A percentile compares a stretch with the other conserved stretches of the same genome.
Evolutionary conservation across 345 rosid species (phyloP).

Genomic region (Firmiana major): DNA sequence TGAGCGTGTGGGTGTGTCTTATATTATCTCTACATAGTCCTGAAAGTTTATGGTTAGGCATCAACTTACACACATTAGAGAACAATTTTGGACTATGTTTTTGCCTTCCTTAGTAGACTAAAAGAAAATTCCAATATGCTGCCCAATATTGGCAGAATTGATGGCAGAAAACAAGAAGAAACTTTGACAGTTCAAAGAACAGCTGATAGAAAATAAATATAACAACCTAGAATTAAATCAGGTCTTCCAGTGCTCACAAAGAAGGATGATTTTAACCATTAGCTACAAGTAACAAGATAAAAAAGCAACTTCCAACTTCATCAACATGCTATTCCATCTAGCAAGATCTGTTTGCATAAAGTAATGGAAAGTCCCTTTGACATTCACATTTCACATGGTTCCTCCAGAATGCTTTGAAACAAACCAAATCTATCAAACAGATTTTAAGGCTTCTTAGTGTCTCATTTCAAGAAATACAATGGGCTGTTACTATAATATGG

Average conservation of each 20-base stretch:
- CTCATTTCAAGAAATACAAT: neutral
- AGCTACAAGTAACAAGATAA: neutral
- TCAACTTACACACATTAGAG: neutral
- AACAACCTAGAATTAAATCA: neutral
- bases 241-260: neutral
- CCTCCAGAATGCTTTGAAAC: neutral
- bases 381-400: neutral
- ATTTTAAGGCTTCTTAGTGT: neutral
- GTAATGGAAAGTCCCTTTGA: neutral
- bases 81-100: neutral
- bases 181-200: neutral
- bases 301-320: neutral
- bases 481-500: neutral
- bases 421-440: neutral
- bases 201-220: neutral
- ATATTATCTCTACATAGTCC: neutral
- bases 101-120: neutral
- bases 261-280: neutral
- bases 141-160: neutral
- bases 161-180: neutral
- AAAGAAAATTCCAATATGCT: neutral
- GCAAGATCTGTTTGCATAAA: neutral
- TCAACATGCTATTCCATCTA: neutral
- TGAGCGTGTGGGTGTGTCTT: neutral
- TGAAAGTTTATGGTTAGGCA: neutral